Percentiles rank a stretch among this genome's conserved stretches.
These are phyloP conservation scores for Ogataea corticis DNA, from an alignment of 805 yeast genomes.

Conservation along the genomic window DNA sequence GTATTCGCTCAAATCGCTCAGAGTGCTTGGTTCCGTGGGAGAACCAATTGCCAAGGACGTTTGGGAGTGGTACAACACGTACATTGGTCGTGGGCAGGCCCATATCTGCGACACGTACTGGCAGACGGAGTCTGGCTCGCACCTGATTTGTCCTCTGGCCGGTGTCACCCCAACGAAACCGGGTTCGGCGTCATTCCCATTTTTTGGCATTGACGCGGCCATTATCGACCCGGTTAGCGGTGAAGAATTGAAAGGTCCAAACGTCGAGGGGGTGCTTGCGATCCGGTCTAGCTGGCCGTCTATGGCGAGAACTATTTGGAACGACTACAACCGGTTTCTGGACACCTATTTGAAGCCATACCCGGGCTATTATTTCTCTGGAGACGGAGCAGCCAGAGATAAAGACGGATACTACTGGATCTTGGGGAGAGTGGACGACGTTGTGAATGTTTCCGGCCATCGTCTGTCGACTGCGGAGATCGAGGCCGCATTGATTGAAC, in stretches of 20 bases:
- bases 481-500: slow-evolving; percentile 79
- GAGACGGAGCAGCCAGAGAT: slow-evolving; percentile 89
- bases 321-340: slow-evolving; percentile 68
- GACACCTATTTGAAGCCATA: slow-evolving; percentile 84
- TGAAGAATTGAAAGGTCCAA: slow-evolving; percentile 63
- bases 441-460: slow-evolving; percentile 85
- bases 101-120: slow-evolving; percentile 83
- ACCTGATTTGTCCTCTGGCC: slow-evolving; percentile 74
- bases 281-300: slow-evolving; percentile 80
- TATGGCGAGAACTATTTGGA: slow-evolving; percentile 80
- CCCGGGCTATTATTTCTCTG: slow-evolving; percentile 81
- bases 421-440: slow-evolving; percentile 85
- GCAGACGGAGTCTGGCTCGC: slow-evolving; percentile 89
- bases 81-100: slow-evolving; percentile 67
- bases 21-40: slow-evolving; percentile 81
- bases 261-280: slow-evolving; percentile 80
- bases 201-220: slow-evolving; percentile 75
- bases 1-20: slow-evolving; percentile 61
- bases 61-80: slow-evolving; percentile 83
- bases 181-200: slow-evolving; percentile 82
- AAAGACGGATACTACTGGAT: slow-evolving; percentile 85
- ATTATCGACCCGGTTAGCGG: slow-evolving; percentile 77
- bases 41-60: slow-evolving; percentile 85
- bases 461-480: slow-evolving; percentile 87
- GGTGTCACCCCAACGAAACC: slow-evolving; percentile 80